phyloP scores from a whole-genome alignment of 169 alveolate genomes.

The Fabrea salina region DNA sequence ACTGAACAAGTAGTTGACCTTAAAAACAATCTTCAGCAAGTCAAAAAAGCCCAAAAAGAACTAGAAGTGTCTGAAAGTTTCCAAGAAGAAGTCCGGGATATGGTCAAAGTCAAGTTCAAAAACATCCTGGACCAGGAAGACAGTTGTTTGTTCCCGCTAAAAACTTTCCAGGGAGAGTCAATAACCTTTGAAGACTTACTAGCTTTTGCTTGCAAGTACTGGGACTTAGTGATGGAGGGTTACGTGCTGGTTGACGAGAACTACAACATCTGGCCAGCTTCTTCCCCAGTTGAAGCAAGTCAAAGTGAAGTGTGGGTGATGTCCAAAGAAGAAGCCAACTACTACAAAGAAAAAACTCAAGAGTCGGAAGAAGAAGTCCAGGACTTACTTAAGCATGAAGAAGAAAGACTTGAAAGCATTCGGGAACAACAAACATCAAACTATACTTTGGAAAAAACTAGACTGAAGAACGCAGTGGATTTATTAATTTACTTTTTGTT shows the following conservation, averaged over 20 bases:
- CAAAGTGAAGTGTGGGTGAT: constrained; percentile 12
- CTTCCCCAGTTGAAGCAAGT: background rate
- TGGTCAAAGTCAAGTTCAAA: background rate
- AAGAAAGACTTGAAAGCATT: background rate
- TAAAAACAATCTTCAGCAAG: background rate
- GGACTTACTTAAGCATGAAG: background rate
- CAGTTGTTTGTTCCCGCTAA: constrained; percentile 3
- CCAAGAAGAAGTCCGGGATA: background rate
- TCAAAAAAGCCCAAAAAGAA: constrained; percentile 21
- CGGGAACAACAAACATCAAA: background rate
- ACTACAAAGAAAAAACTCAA: background rate
- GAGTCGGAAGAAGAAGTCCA: background rate
- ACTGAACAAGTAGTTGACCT: constrained; percentile 18
- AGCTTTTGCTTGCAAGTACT: constrained; percentile 6
- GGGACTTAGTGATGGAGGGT: background rate
- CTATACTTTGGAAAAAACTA: background rate
- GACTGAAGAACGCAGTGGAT: constrained; percentile 4
- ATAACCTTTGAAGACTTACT: constrained; percentile 1
- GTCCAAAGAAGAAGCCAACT: constrained; percentile 30
- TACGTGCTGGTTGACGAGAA: constrained; percentile 15
- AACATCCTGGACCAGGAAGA: background rate
- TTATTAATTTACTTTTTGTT: constrained; percentile 5
- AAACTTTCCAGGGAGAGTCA: background rate
- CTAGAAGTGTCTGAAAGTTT: background rate
- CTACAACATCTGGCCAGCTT: background rate